A percentile compares a stretch with the other conserved stretches of the same genome.
phyloP scores from a whole-genome alignment of 2,329 filamentous ascomycete species.

The Gremmenia infestans region DNA sequence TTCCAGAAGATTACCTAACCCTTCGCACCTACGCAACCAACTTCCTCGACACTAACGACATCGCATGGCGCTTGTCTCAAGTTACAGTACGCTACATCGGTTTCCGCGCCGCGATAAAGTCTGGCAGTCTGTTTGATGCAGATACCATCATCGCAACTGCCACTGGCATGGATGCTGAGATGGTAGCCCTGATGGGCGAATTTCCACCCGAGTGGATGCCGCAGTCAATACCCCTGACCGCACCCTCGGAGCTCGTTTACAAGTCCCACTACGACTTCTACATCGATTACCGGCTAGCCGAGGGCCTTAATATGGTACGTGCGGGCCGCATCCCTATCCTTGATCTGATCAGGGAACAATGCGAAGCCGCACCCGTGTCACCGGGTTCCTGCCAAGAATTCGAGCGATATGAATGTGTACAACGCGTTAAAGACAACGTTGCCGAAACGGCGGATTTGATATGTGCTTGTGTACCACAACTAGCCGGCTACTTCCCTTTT shows the following conservation, averaged over 20 bases:
- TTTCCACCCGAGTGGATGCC: neutral
- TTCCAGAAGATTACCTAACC: slow-evolving; percentile 41
- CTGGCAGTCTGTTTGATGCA: neutral
- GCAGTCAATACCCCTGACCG: neutral
- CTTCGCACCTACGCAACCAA: slow-evolving; percentile 38
- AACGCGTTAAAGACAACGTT: neutral
- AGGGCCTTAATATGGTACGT: slow-evolving; percentile 11
- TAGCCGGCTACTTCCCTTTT: neutral
- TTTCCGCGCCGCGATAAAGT: slow-evolving; percentile 5
- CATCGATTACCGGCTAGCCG: slow-evolving; percentile 5
- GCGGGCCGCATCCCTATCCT: slow-evolving; percentile 7
- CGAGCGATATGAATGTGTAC: neutral
- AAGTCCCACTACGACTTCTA: slow-evolving; percentile 14
- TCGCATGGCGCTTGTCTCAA: neutral
- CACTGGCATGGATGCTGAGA: neutral
- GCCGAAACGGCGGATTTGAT: neutral
- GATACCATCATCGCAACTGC: neutral
- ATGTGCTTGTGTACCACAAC: slow-evolving; percentile 8
- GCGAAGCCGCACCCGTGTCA: neutral
- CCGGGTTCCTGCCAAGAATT: neutral
- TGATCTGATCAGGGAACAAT: slow-evolving; percentile 2
- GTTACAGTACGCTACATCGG: slow-evolving; percentile 4
- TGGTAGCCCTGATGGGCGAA: neutral
- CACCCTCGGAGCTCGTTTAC: slow-evolving; percentile 6
- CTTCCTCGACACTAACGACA: slow-evolving; percentile 15